A percentile compares a stretch with the other conserved stretches of the same genome.
phyloP scores from a whole-genome alignment of 371 early-diverging fungal species.

The Nematocida ausubeli region DNA sequence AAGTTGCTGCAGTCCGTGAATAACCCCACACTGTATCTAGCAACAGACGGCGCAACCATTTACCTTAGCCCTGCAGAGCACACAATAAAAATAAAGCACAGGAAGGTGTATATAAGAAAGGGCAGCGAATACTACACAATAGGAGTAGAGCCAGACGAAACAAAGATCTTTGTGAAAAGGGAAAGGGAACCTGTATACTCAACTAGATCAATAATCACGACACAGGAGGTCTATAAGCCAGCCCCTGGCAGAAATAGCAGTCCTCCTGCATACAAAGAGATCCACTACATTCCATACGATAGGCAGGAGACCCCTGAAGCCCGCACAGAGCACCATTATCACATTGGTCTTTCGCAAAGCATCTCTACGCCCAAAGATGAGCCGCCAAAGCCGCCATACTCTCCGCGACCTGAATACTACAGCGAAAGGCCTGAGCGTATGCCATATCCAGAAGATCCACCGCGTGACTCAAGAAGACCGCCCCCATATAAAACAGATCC shows the following conservation, averaged over 20 bases:
- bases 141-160: constrained; percentile 34
- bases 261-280: not conserved
- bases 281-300: constrained; percentile 1
- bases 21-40: constrained; percentile 9
- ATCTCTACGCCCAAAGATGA: not conserved
- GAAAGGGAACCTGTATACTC: constrained; percentile 12
- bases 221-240: not conserved
- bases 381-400: not conserved
- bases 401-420: not conserved
- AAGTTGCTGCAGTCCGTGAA: constrained; percentile 23
- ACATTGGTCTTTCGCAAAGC: not conserved
- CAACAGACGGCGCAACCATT: constrained; percentile 27
- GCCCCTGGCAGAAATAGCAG: not conserved
- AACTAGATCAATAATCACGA: not conserved
- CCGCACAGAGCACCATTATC: not conserved
- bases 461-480: not conserved
- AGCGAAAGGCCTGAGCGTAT: not conserved
- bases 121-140: constrained; percentile 24
- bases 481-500: no score
- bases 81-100: not conserved
- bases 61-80: not conserved
- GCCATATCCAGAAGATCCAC: not conserved
- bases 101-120: constrained; percentile 13
- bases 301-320: not conserved
- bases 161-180: constrained; percentile 16